phyloP scores from a whole-genome alignment of 2,329 filamentous ascomycete species.

The Diplodia scrobiculata region DNA sequence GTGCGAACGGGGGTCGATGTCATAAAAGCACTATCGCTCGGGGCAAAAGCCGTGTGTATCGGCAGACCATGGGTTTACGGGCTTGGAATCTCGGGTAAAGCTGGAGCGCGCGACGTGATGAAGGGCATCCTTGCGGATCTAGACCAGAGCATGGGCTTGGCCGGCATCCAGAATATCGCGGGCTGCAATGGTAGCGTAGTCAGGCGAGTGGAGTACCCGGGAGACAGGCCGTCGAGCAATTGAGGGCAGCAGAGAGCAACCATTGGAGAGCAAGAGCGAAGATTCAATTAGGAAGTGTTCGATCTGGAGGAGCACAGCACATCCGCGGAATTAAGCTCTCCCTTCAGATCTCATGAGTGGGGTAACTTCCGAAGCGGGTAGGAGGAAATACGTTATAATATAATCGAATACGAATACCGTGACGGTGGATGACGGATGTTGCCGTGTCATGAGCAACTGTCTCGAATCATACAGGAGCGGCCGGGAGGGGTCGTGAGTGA shows the following conservation, averaged over 20 bases:
- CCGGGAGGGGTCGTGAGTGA: too few species aligned
- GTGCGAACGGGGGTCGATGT: slow-evolving; percentile 55
- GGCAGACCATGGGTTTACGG: slow-evolving; percentile 63
- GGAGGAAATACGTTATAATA: not conserved
- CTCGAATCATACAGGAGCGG: not conserved
- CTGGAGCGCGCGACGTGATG: slow-evolving; percentile 53
- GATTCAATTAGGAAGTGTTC: not conserved
- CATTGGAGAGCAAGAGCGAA: not conserved
- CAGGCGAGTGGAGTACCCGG: slow-evolving; percentile 17
- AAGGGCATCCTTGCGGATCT: slow-evolving; percentile 31
- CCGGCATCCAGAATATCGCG: slow-evolving; percentile 34
- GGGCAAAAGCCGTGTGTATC: slow-evolving; percentile 61
- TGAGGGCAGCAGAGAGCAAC: not conserved
- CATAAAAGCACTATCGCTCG: slow-evolving; percentile 56
- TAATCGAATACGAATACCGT: not conserved
- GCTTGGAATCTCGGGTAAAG: slow-evolving; percentile 57
- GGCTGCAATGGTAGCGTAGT: slow-evolving; percentile 18
- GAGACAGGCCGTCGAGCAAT: slow-evolving; percentile 15
- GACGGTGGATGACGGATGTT: not conserved
- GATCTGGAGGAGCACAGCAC: not conserved
- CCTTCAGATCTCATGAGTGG: not conserved
- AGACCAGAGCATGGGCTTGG: slow-evolving; percentile 37
- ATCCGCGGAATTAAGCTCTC: not conserved
- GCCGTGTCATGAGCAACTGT: not conserved
- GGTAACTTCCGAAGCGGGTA: too few species aligned